These are phyloP conservation scores for Exophiala aquamarina DNA, from an alignment of 2,329 filamentous ascomycete species.

Conservation along the genomic window DNA sequence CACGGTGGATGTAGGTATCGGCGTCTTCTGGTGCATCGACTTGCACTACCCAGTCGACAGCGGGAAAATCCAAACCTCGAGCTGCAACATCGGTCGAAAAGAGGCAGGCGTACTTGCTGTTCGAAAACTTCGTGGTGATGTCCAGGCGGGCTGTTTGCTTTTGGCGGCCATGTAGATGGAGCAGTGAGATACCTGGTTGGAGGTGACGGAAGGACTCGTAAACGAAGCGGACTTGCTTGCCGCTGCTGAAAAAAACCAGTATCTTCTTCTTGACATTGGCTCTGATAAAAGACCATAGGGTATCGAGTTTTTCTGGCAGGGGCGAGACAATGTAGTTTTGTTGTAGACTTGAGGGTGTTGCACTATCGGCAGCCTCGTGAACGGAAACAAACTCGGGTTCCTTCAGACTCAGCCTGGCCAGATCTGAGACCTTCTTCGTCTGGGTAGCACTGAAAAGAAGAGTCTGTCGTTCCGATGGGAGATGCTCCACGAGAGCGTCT, in stretches of 20 bases:
- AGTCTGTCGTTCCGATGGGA: conserved; percentile 83
- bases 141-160: conserved; percentile 87
- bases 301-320: conserved; percentile 85
- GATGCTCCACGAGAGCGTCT: conserved; percentile 88
- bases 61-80: conserved; percentile 89
- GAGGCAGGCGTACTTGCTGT: conserved; percentile 78
- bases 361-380: conserved; percentile 75
- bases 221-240: conserved; percentile 94
- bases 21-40: conserved; percentile 95
- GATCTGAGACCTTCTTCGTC: conserved; percentile 88
- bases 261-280: conserved; percentile 91
- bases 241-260: conserved; percentile 90
- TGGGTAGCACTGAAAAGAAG: conserved; percentile 95
- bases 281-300: conserved; percentile 88
- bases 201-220: conserved; percentile 92
- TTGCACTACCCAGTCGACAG: conserved; percentile 98
- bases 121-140: conserved; percentile 79
- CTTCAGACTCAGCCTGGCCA: conserved; percentile 81
- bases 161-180: conserved; percentile 91
- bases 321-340: conserved; percentile 90
- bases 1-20: conserved; percentile 96
- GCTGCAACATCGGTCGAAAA: conserved; percentile 96
- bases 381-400: conserved; percentile 95
- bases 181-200: conserved; percentile 87
- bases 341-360: conserved; percentile 80